phyloP scores from a whole-genome alignment of 352 stramenopile species.

The Aphanomyces cochlioides region DNA sequence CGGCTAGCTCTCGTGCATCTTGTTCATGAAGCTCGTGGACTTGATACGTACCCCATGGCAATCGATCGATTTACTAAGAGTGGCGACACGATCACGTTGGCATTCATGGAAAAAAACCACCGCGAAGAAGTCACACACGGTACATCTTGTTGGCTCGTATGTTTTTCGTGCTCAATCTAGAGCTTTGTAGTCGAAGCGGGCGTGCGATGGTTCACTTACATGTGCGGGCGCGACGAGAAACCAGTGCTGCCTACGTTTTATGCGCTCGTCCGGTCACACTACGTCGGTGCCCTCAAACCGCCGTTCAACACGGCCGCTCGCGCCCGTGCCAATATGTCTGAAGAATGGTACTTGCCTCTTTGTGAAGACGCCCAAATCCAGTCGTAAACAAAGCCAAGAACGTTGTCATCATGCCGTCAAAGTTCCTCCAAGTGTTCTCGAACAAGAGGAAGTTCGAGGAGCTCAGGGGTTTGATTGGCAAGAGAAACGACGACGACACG shows the following conservation, averaged over 20 bases:
- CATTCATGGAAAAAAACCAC: conserved; percentile 52
- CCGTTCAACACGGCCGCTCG: conserved; percentile 57
- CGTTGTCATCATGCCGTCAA: no score
- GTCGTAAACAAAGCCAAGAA: no score
- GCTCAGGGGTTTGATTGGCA: no score
- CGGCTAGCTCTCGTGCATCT: conserved; percentile 55
- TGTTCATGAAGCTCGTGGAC: conserved; percentile 52
- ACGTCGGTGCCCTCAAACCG: conserved; percentile 49
- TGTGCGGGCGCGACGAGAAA: conserved; percentile 41
- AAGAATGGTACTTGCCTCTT: conserved; percentile 52
- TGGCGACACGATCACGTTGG: conserved; percentile 40
- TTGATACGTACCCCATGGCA: conserved; percentile 53
- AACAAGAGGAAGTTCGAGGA: no score
- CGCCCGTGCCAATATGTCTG: conserved; percentile 41
- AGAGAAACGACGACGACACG: no score
- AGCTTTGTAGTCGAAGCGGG: conserved; percentile 35
- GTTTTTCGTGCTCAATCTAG: neutral
- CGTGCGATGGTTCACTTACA: conserved; percentile 44
- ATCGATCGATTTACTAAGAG: conserved; percentile 46
- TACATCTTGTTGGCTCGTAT: conserved; percentile 12
- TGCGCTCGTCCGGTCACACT: conserved; percentile 47
- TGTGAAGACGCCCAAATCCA: neutral
- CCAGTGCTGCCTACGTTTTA: conserved; percentile 44
- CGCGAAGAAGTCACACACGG: conserved; percentile 49
- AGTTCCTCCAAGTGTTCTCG: no score